These are phyloP conservation scores for Mycosarcoma maydis DNA, from an alignment of 1,284 basidiomycete species.

Conservation along the genomic window DNA sequence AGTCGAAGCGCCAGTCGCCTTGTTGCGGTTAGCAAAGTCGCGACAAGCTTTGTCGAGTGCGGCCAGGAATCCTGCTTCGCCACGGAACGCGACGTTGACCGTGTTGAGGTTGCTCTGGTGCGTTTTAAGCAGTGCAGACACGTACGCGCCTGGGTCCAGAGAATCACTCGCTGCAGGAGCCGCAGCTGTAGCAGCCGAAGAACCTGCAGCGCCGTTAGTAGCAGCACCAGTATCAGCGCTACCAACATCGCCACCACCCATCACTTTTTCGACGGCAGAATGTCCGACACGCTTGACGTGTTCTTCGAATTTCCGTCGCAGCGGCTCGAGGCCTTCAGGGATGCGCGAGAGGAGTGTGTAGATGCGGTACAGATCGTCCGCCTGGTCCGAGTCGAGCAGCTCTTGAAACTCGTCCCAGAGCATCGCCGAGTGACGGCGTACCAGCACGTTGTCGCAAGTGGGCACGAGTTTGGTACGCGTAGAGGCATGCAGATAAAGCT, in stretches of 20 bases:
- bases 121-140: constrained; percentile 89
- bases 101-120: constrained; percentile 92
- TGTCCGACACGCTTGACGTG: constrained; percentile 92
- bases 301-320: constrained; percentile 90
- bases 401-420: constrained; percentile 96
- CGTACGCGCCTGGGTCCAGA: constrained; percentile 86
- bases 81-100: constrained; percentile 88
- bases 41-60: constrained; percentile 91
- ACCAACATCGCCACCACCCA: constrained; percentile 68
- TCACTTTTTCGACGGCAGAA: constrained; percentile 83
- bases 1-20: constrained; percentile 71
- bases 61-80: constrained; percentile 93
- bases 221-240: constrained; percentile 6
- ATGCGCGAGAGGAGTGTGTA: constrained; percentile 91
- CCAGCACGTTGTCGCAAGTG: constrained; percentile 91
- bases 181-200: constrained; percentile 18
- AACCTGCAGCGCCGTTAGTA: constrained; percentile 66
- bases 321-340: constrained; percentile 86
- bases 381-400: constrained; percentile 90
- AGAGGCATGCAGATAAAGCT: constrained; percentile 85
- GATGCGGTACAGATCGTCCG: constrained; percentile 85
- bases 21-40: constrained; percentile 95
- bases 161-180: constrained; percentile 69
- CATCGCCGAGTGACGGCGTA: constrained; percentile 83
- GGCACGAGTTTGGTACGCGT: constrained; percentile 73